Percentiles rank a stretch among this genome's conserved stretches.
These are phyloP conservation scores for Scedosporium minutisporum DNA, from an alignment of 2,329 filamentous ascomycete genomes.

Conservation along the genomic window DNA sequence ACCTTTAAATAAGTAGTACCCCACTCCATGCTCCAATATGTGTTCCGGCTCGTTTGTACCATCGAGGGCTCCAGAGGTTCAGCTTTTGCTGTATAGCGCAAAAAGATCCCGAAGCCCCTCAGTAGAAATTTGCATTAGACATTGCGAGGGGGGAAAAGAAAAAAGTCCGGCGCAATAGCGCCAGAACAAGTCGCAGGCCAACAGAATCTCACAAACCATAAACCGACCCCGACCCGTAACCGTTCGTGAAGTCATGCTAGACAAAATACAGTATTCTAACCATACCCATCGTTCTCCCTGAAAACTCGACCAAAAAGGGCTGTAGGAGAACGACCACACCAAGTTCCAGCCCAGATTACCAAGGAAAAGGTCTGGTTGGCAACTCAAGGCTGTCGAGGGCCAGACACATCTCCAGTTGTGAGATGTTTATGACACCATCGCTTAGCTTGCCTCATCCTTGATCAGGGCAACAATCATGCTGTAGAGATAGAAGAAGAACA, in stretches of 20 bases:
- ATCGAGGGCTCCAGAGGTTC: too few relatives aligned
- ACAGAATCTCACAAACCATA: background rate
- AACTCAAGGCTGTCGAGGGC: background rate
- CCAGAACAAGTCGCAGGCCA: too few relatives aligned
- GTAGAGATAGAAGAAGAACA: conserved; percentile 99
- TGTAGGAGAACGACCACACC: too few relatives aligned
- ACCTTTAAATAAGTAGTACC: too few relatives aligned
- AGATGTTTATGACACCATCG: background rate
- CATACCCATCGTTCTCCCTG: background rate
- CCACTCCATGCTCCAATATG: too few relatives aligned
- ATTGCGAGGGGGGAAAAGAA: background rate
- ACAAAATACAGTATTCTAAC: background rate
- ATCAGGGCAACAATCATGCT: conserved; percentile 98
- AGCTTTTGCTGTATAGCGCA: too few relatives aligned
- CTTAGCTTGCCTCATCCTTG: conserved; percentile 81
- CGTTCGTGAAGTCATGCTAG: background rate
- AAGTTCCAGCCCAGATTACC: too few relatives aligned
- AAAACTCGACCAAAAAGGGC: background rate
- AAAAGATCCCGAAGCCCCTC: too few relatives aligned
- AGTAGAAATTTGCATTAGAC: too few relatives aligned
- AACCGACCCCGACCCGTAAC: background rate
- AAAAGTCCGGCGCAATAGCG: background rate
- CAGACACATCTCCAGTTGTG: background rate
- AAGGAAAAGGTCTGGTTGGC: background rate
- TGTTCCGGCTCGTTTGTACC: too few relatives aligned